Evolutionary conservation across 2,329 filamentous ascomycete species (phyloP), one percentile per base, ranked within the genome.

Genomic region (Microsporum audouinii): DNA sequence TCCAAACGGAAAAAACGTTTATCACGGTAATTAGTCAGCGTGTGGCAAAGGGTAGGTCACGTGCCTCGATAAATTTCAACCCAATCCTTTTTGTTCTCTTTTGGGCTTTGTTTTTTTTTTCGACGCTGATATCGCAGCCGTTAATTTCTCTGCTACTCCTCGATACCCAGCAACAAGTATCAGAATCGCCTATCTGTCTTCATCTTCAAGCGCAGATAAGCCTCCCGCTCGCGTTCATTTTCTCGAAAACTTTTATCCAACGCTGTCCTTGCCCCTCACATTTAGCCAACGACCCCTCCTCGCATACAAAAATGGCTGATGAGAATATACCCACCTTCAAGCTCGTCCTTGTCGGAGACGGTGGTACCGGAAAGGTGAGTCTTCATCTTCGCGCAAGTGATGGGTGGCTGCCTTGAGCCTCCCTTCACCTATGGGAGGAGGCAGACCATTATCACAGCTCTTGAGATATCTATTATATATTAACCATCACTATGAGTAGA

Each of bases 341-440:
- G 89, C 89, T 99, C 73, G 94, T 99, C 77, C 90, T 99, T 80
- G 94, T 99, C 74, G 94, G 94, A 78, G 94, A 99, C 77, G 94
- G 94, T 80, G 94, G 94, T 84, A 99, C 94, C 73, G 94, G 94
- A 82, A 99, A 99, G 91, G 94, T 95, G 79, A 79, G 86, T n/a
- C n/a, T 29, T 5, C 5, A 27, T n/a, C 36, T 10, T 36, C 5
- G 31, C 14, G 33, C 45, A 14, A 29, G 45, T 33, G 45, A 14
- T 49, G 45, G 5, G 23, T 49, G 1, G 5, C 2, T 39, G 38
- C 23, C 43, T 47, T 8, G 17, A 5, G n/a, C 1, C n/a, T 27
- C n/a, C 43, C 23, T 47, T 2, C 4, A 27, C 8, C 43, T 47
- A 43, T 7, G n/a, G n/a, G n/a, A 2, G 43, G 43, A 23, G 17